Base-by-base conservation (phyloP, 1,139 yeast species). In the Protomyces inundatus region DNA sequence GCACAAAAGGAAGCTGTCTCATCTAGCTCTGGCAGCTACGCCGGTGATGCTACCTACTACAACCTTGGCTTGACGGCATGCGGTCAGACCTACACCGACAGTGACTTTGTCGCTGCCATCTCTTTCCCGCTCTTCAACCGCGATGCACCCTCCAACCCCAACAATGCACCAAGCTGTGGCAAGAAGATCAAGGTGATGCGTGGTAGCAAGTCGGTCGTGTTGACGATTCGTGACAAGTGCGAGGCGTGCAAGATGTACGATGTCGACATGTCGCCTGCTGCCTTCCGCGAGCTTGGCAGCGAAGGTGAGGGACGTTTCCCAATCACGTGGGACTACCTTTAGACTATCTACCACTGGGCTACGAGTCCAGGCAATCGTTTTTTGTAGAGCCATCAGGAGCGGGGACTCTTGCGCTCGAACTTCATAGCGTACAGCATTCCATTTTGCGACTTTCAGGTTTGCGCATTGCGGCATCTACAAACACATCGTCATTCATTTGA, bases 31-130 rank as follows among this genome's bases (percentile, higher is more conserved):
- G 69, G 67, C 55, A 63, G 57, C 9, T 75, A 69, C 73, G 67
- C 77, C 35, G 88, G 88, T 66, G 77, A 83, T 65, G 88, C 86
- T 68, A 84, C 88, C 64, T 84, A 73, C 79, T 84, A 81, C 76
- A 75, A 76, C 58, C 75, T 83, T 36, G 87, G 84, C 32, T 74
- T 84, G 66, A 88, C 88, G 64, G 84, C 88, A 36, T 84, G 88
- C 75, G 88, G 88, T 56, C 66, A 69, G 65, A 74, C 77, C 67
- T 80, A 74, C 75, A 62, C 76, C 36, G 84, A 80, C 69, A 54
- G 77, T 33, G 88, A 85, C 70, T 74, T 73, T 68, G 79, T 84
- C 69, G 79, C 74, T 55, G 80, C 80, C 54, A 72, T 75, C 68
- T 76, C 75, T 69, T 68, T 66, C 64, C 71, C 67, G 52, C 76